Conservation (phyloP, 192 early-diverging fungal genomes). For the Coemansia sp. region DNA sequence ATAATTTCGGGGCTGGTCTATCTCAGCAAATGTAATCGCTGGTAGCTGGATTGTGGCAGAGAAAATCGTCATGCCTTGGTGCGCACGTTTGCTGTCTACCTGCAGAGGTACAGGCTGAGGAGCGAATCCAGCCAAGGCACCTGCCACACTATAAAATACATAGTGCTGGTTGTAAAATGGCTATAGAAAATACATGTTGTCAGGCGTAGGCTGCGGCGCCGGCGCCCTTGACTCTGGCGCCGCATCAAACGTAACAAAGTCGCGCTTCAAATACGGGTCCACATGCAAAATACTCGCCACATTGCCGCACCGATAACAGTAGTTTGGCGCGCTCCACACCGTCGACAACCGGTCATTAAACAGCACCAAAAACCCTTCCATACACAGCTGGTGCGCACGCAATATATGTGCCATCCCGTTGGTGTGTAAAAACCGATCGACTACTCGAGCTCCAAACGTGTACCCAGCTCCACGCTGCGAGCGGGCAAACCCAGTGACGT, state of each 20-base stretch:
- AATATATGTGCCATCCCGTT: constrained; percentile 95
- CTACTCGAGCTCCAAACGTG: constrained; percentile 85
- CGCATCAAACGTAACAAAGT: constrained; percentile 47
- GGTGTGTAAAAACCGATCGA: constrained; percentile 87
- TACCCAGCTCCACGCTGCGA: constrained; percentile 85
- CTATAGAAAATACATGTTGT: constrained; percentile 40
- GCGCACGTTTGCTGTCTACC: too few relatives aligned
- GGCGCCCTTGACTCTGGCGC: constrained; percentile 18
- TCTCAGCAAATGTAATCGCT: too few relatives aligned
- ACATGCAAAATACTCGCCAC: constrained; percentile 93
- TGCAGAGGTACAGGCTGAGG: too few relatives aligned
- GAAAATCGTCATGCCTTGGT: too few relatives aligned
- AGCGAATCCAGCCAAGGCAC: too few relatives aligned
- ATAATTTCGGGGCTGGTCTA: too few relatives aligned
- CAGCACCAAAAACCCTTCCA: constrained; percentile 80
- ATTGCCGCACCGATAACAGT: constrained; percentile 95
- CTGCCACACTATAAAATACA: too few relatives aligned
- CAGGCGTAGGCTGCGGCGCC: constrained; percentile 17
- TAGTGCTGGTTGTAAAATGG: neutral
- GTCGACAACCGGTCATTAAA: constrained; percentile 90
- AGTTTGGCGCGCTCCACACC: constrained; percentile 54
- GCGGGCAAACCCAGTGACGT: constrained; percentile 83
- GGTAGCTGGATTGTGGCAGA: too few relatives aligned
- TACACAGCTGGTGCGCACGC: constrained; percentile 88
- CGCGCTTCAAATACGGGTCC: constrained; percentile 43